Base-by-base conservation (phyloP, 257 asterid species). In the Solanum virginianum region DNA sequence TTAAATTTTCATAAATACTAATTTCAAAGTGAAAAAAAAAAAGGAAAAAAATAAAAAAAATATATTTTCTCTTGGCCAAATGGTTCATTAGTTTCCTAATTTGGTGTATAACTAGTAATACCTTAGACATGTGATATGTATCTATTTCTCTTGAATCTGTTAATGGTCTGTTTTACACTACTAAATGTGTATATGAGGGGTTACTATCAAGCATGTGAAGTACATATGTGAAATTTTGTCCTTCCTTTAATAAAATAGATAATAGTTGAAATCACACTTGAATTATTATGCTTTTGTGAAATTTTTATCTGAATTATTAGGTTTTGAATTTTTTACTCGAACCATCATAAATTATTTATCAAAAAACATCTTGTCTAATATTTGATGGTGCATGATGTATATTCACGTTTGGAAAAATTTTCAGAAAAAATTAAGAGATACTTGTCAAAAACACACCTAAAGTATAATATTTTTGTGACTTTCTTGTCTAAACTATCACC, bases 301-400 rank as follows among this genome's bases (percentile, higher is more conserved):
- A 2, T 54, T 15, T 54, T 6, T 1, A 5, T 15, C 9, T 16
- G 3, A 54, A 54, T 7, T 2, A 16, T 54, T 15, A 54, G 59
- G 16, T 1, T 7, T 17, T 17, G 62, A 0, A 56, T 56, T 17
- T 56, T 56, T 10, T 17, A 3, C 1, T 56, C 8, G 12, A 56
- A 56, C 0, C 1, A 56, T 1, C 5, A 56, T 10, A 0, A 4
- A 1, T 11, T 56, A 18, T 57, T 57, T 57, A 3, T 57, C 12
- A 18, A 54, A 57, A 1, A 0, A 57, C 11, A 0, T 18, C 1
- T 57, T 11, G 0, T 57, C 63, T 8, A 3, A 0, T 18, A 18
- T 57, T 4, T 55, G 22, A 17, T 55, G 60, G n/a, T 7, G 10
- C 9, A 9, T 55, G 10, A 20, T 55, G 10, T 17, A 16, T n/a